Base-by-base conservation (phyloP, 192 early-diverging fungal species). In the Geranomyces michiganensis region DNA sequence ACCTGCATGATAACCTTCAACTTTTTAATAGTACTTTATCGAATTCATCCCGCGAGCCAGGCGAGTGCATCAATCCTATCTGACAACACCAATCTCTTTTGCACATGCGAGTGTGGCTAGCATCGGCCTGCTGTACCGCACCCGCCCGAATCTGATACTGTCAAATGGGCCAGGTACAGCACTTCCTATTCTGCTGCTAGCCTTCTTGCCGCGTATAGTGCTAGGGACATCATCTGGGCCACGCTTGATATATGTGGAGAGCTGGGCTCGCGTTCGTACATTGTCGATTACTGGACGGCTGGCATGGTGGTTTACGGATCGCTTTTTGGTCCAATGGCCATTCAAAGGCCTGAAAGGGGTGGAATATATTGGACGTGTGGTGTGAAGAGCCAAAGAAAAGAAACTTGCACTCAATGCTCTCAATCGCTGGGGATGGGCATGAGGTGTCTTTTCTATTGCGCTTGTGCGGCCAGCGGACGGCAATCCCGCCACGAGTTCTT, bases 141-240 rank as follows among this genome's bases (percentile, higher is more conserved):
- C 21, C 1, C 62, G 62, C 13, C 62, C 62, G 62, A n/a, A 43
- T 29, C 15, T 64, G 6, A 79, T 93, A 9, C 51, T 96, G 36
- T 94, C 91, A 73, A 96, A 96, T 82, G 95, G 95, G 0, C 95
- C 95, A 0, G 95, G 92, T 7, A 95, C 88, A 55, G 95, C 94
- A 65, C 82, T 96, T 0, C 86, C 93, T 0, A 75, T 93, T 10
- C 84, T 88, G 36, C 26, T 90, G 22, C 72, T 83, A 1, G 86
- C 90, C 1, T 83, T 87, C 74, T 24, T 92, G 58, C 79, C 82
- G 19, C 81, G 85, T 61, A 88, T 90, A 80, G 17, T 64, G 30
- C 4, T 26, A 29, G 58, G 58, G 1, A 29, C 58, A 19, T 82
- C 85, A 56, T 62, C 64, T 21, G 58, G 29, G 8, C 88, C 87